A percentile compares a stretch with the other conserved stretches of the same genome.
Conservation (phyloP, 2,329 filamentous ascomycete species). For the Orbilia quercus region DNA sequence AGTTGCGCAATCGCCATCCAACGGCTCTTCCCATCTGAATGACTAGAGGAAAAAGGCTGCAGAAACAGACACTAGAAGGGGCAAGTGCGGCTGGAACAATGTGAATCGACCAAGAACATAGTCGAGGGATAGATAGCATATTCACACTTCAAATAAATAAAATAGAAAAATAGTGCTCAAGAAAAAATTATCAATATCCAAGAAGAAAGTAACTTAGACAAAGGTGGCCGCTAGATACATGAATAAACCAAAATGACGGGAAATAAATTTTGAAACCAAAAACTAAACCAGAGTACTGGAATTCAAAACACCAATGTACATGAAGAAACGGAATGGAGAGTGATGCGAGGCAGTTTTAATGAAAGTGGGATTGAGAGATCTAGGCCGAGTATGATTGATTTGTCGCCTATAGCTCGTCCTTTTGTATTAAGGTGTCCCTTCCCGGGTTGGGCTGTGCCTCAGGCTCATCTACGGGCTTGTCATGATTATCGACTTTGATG, state of each 20-base stretch:
- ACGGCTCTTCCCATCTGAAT: not conserved
- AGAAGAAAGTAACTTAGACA: too few relatives aligned
- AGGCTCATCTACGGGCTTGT: slow-evolving; percentile 5
- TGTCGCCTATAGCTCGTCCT: slow-evolving; percentile 41
- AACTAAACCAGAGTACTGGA: not conserved
- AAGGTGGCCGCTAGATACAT: slow-evolving; percentile 55
- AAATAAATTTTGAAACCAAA: slow-evolving; percentile 23
- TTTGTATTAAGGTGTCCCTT: slow-evolving; percentile 10
- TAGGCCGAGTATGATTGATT: not conserved
- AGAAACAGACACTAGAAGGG: not conserved
- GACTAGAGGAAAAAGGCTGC: not conserved
- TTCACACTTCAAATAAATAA: slow-evolving; percentile 23
- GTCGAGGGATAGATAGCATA: slow-evolving; percentile 11
- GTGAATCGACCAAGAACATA: not conserved
- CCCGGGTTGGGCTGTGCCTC: not conserved
- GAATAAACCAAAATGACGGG: slow-evolving; percentile 9
- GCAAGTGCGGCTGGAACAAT: too few relatives aligned
- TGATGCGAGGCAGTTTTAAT: not conserved
- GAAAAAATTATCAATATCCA: slow-evolving; percentile 5
- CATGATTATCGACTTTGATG: slow-evolving; percentile 4
- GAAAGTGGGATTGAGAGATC: slow-evolving; percentile 3
- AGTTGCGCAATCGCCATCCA: too few relatives aligned
- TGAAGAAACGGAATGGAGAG: not conserved
- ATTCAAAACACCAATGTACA: slow-evolving; percentile 13
- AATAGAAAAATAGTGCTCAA: too few relatives aligned